These are phyloP conservation scores for Marsdenia floribunda DNA, from an alignment of 257 asterid species.

Conservation along the genomic window DNA sequence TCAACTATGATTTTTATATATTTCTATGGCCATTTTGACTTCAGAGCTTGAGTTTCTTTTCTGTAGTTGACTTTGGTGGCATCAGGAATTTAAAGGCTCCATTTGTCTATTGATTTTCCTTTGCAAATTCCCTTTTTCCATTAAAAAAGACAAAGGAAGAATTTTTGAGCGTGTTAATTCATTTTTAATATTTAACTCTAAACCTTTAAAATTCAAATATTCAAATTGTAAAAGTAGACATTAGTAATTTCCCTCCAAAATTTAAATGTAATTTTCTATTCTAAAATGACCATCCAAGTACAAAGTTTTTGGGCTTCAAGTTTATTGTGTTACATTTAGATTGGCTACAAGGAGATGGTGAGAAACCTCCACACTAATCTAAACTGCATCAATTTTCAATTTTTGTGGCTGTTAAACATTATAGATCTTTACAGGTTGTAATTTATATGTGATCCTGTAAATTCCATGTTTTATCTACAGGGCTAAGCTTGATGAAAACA, in stretches of 20 bases:
- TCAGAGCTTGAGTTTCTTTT: neutral
- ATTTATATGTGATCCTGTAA: neutral
- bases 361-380: neutral
- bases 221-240: no score
- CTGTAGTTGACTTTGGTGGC: neutral
- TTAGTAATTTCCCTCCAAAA: no score
- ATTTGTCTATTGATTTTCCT: neutral
- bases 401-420: neutral
- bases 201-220: no score
- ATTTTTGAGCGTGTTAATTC: no score
- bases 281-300: no score
- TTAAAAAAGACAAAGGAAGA: no score
- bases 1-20: neutral
- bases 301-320: no score
- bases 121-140: no score
- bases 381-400: neutral
- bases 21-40: neutral
- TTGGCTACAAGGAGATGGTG: neutral
- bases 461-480: conserved; percentile 24
- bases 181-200: no score
- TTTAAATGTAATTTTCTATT: no score
- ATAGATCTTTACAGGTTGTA: neutral
- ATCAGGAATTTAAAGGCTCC: neutral
- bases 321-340: neutral
- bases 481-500: conserved; percentile 77